Base-by-base conservation (phyloP, 805 yeast genomes). In the Spathaspora boniae region DNA sequence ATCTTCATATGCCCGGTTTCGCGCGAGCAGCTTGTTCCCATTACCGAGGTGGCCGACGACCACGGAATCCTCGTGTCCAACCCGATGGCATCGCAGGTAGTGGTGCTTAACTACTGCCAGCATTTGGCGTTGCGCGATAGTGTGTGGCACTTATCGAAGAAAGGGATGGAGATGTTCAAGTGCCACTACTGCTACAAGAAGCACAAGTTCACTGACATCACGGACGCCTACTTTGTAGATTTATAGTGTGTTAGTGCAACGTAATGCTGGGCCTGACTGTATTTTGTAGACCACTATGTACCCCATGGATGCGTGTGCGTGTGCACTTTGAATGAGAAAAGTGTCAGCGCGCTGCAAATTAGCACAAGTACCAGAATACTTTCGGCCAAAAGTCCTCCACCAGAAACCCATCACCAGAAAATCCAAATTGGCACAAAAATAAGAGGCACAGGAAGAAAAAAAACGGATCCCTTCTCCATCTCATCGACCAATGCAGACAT, bases 171-270 rank as follows among this genome's bases (percentile, higher is more conserved):
- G 24, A 42, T 50, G 9, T 67, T 67, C 50, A 65, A 65, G 43
- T 67, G 72, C 40, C 72, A 66, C 44, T 67, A 67, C 45, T 67
- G 72, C 45, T 67, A 67, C 41, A 65, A 65, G 54, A 63, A 62
- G 40, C 72, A 66, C 46, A 58, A 57, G 40, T 53, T 60, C 23
- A 45, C 53, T 29, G 70, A 66, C 33, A 65, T 63, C 5, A 53
- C 56, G 17, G 69, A 66, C 26, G 72, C 63, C 2, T 65, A 56
- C 44, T 65, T 67, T 41, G 64, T 67, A 24, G 72, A 66, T 42
- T 47, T 46, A 34, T 46, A 41, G 30, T n/a, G 22, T 5, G 16
- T 27, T 22, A 16, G n/a, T n/a, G n/a, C n/a, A n/a, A n/a, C n/a
- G n/a, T n/a, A n/a, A n/a, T n/a, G n/a, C n/a, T n/a, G n/a, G n/a